Percentiles rank a stretch among this genome's conserved stretches.
These are phyloP conservation scores for Diphasiastrum complanatum DNA, from an alignment of 83 land plant genomes.

Conservation along the genomic window DNA sequence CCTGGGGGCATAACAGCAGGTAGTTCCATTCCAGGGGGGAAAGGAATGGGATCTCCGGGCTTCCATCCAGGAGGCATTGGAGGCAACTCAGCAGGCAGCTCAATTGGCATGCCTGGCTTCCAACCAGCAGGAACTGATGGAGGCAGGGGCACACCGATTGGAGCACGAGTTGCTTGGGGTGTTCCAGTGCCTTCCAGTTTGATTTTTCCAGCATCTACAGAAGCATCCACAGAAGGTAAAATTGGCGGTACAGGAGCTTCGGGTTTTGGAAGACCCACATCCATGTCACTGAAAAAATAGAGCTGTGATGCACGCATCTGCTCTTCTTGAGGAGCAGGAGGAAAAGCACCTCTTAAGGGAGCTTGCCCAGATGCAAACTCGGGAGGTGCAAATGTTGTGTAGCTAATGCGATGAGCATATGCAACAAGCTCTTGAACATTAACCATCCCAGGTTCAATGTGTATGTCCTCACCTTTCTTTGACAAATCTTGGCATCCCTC, in stretches of 20 bases:
- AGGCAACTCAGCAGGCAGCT: slow-evolving; percentile 55
- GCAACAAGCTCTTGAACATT: slow-evolving; percentile 64
- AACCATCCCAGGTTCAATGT: slow-evolving; percentile 21
- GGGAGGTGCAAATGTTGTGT: slow-evolving; percentile 95
- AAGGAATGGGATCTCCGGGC: slow-evolving; percentile 77
- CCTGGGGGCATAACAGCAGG: slow-evolving; percentile 28
- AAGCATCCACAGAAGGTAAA: neutral
- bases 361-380: slow-evolving; percentile 66
- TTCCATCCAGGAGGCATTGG: slow-evolving; percentile 89
- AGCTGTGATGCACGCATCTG: slow-evolving; percentile 90
- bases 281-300: slow-evolving; percentile 55
- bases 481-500: neutral
- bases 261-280: slow-evolving; percentile 64
- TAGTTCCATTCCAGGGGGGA: slow-evolving; percentile 51
- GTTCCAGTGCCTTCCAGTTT: slow-evolving; percentile 7
- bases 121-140: slow-evolving; percentile 54
- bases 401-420: slow-evolving; percentile 83
- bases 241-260: neutral
- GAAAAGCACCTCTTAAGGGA: slow-evolving; percentile 73
- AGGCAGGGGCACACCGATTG: slow-evolving; percentile 15
- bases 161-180: slow-evolving; percentile 1
- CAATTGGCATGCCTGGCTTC: slow-evolving; percentile 80
- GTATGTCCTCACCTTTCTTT: slow-evolving; percentile 13
- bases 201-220: slow-evolving; percentile 9
- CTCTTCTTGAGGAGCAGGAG: slow-evolving; percentile 95